Evolutionary conservation across 2,329 filamentous ascomycete genomes (phyloP), one percentile per base, ranked within the genome.

Genomic region (Celoporthe dispersa): DNA sequence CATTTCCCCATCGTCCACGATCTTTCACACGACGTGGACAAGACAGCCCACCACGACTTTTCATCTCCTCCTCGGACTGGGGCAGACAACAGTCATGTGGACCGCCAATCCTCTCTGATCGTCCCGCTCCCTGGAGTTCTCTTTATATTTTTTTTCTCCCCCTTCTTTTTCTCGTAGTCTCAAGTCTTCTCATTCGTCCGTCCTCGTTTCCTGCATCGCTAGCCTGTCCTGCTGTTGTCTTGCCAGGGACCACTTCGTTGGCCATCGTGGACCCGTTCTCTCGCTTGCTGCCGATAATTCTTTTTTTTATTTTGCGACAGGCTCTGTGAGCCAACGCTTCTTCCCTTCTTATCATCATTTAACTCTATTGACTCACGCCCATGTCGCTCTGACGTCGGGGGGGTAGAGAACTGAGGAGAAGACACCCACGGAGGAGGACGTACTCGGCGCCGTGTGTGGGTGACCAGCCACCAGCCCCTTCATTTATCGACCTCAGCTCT

Each of bases 281-380:
- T 60, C 44, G 51, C 39, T 63, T 31, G 12, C 33, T 63, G 25
- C 48, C 16, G 37, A 33, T 22, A 64, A 44, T 63, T 53, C 35
- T 62, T 48, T 48, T 48, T 7, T 48, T 48, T 48, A 9, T 44
- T 48, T 59, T 55, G 37, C 60, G 28, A 59, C 44, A 41, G 68
- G 68, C 65, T 70, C 70, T 68, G 70, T 41, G 70, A 70, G 70
- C 70, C 65, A 53, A 31, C 44, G 28, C 68, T 57, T 25, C 31
- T 51, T 6, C 16, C 65, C 64, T 57, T 39, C 28, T 64, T 64
- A 16, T 28, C 44, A 3, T 69, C 55, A n/a, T 57, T 41, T 5
- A 28, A 64, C 51, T 22, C 28, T 28, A 16, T 61, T 62, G 55
- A 66, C 48, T 66, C 64, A 39, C 8, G 6, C 19, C 22, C 31